These are phyloP conservation scores for Colletotrichum nymphaeae DNA, from an alignment of 2,329 filamentous ascomycete genomes.

Conservation along the genomic window DNA sequence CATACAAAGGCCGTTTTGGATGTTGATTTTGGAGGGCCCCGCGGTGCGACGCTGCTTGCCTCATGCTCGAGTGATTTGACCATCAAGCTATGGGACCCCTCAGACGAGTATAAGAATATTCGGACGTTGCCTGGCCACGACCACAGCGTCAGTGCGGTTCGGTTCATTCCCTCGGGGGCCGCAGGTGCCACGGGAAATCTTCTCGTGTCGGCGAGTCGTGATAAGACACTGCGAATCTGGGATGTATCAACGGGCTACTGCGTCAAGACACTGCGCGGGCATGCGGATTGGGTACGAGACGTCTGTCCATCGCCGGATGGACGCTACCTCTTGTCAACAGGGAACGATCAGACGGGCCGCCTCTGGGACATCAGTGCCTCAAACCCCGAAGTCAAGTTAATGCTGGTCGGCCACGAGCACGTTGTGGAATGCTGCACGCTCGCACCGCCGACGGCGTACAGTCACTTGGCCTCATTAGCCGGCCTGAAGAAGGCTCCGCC, in stretches of 20 bases:
- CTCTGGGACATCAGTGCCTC: slow-evolving; percentile 85
- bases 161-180: slow-evolving; percentile 87
- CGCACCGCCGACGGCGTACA: slow-evolving; percentile 82
- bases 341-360: slow-evolving; percentile 83
- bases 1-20: slow-evolving; percentile 91
- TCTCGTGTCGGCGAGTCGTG: slow-evolving; percentile 86
- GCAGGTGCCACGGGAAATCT: slow-evolving; percentile 84
- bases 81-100: slow-evolving; percentile 95
- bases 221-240: slow-evolving; percentile 89
- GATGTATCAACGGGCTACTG: slow-evolving; percentile 94
- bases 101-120: slow-evolving; percentile 95
- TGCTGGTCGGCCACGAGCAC: slow-evolving; percentile 88
- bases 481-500: slow-evolving; percentile 86
- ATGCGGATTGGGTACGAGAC: slow-evolving; percentile 91
- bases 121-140: slow-evolving; percentile 91
- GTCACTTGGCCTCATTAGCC: slow-evolving; percentile 80
- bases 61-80: slow-evolving; percentile 91
- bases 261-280: slow-evolving; percentile 87
- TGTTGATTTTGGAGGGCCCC: slow-evolving; percentile 89
- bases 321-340: slow-evolving; percentile 83
- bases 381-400: slow-evolving; percentile 78
- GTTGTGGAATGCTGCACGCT: slow-evolving; percentile 87
- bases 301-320: slow-evolving; percentile 87
- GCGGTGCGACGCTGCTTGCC: slow-evolving; percentile 75
- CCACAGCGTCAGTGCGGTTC: slow-evolving; percentile 88